phyloP scores from a whole-genome alignment of 2,329 filamentous ascomycete species.

The Chaetoscypha palmicola region DNA sequence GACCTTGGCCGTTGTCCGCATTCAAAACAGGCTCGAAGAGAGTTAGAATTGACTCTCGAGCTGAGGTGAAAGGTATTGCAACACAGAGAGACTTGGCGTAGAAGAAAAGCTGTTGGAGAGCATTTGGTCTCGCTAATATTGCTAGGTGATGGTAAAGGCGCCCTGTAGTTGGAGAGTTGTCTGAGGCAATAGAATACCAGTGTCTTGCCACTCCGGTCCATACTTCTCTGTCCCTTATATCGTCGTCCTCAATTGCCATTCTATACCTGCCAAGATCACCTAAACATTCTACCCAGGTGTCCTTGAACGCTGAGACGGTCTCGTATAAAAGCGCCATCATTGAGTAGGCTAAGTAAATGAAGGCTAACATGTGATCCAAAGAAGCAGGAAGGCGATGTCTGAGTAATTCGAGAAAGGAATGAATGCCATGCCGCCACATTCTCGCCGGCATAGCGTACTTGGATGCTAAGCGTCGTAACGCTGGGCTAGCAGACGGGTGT shows the following conservation, averaged over 20 bases:
- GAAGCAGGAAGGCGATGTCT: slow-evolving; percentile 65
- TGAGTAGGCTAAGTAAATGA: slow-evolving; percentile 79
- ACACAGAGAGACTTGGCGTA: slow-evolving; percentile 67
- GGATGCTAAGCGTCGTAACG: background rate
- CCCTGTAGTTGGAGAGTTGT: slow-evolving; percentile 67
- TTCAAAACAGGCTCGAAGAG: slow-evolving; percentile 55
- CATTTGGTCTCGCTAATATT: slow-evolving; percentile 64
- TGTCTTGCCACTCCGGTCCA: slow-evolving; percentile 2
- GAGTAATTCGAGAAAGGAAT: slow-evolving; percentile 70
- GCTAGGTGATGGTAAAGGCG: slow-evolving; percentile 84
- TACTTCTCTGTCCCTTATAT: slow-evolving; percentile 3
- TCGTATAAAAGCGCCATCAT: slow-evolving; percentile 83
- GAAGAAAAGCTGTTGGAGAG: slow-evolving; percentile 63
- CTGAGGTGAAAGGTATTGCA: slow-evolving; percentile 47
- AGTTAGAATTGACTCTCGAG: slow-evolving; percentile 62
- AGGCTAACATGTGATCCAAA: slow-evolving; percentile 79
- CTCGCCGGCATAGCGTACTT: slow-evolving; percentile 76
- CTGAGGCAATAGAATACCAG: slow-evolving; percentile 50
- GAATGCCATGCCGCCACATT: slow-evolving; percentile 86
- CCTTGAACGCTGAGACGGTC: slow-evolving; percentile 69
- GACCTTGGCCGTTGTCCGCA: slow-evolving; percentile 30
- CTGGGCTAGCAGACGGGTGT: slow-evolving; percentile 66
- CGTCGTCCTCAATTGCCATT: slow-evolving; percentile 5
- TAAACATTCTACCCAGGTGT: slow-evolving; percentile 79
- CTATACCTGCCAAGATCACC: slow-evolving; percentile 72